phyloP scores from a whole-genome alignment of 352 stramenopile genomes.

The Globisporangium splendens region DNA sequence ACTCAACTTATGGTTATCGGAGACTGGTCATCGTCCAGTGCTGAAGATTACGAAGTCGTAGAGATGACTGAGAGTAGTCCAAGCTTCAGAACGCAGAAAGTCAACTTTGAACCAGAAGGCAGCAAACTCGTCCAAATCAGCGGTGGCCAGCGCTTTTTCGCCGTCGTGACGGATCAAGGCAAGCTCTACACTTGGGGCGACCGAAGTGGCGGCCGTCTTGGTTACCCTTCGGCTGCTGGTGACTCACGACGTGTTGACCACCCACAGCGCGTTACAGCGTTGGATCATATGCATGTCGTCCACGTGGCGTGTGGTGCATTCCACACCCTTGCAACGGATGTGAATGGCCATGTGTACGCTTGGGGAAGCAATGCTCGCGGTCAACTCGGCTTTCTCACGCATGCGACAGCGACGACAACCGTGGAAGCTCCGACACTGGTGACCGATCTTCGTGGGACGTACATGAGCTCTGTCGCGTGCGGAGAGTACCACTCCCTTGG shows the following conservation, averaged over 20 bases:
- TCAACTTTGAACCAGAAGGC: neutral
- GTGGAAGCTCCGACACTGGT: slow-evolving; percentile 36
- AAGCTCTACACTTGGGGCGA: slow-evolving; percentile 62
- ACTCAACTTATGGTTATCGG: too few relatives aligned
- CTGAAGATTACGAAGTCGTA: too few relatives aligned
- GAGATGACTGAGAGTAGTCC: neutral
- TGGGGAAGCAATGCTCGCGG: slow-evolving; percentile 63
- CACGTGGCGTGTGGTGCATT: slow-evolving; percentile 69
- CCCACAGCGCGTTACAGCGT: slow-evolving; percentile 31
- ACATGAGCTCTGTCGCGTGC: slow-evolving; percentile 58
- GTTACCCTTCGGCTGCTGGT: slow-evolving; percentile 41
- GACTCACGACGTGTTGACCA: slow-evolving; percentile 33
- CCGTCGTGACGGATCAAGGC: slow-evolving; percentile 35
- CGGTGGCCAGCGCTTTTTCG: slow-evolving; percentile 59
- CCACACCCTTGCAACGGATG: slow-evolving; percentile 59
- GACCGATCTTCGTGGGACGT: slow-evolving; percentile 45
- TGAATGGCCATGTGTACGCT: slow-evolving; percentile 72
- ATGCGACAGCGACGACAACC: slow-evolving; percentile 15
- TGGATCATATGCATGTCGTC: slow-evolving; percentile 36
- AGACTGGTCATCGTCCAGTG: too few relatives aligned
- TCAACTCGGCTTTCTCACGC: slow-evolving; percentile 41
- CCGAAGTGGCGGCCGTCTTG: slow-evolving; percentile 52
- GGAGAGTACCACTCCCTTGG: slow-evolving; percentile 73
- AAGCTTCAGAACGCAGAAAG: slow-evolving; percentile 1
- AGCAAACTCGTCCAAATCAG: slow-evolving; percentile 32